phyloP scores from a whole-genome alignment of 192 early-diverging fungal species.

The Phlyctochytrium bullatum region DNA sequence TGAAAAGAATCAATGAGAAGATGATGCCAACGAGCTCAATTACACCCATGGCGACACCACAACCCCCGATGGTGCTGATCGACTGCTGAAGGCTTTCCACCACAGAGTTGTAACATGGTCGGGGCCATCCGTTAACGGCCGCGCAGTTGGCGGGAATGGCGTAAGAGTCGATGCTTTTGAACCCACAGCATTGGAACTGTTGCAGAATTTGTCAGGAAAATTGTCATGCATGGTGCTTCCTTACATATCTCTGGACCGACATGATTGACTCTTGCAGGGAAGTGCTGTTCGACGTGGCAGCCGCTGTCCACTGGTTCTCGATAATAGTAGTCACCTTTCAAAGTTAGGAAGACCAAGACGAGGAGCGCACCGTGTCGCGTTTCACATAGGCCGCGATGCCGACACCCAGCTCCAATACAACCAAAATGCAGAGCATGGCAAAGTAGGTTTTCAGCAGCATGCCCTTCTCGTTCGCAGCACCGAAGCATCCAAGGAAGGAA shows the following conservation, averaged over 20 bases:
- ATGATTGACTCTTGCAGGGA: constrained; percentile 11
- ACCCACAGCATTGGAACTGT: constrained; percentile 52
- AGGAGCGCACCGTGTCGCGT: constrained; percentile 28
- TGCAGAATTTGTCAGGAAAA: constrained; percentile 10
- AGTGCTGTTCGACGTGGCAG: constrained; percentile 13
- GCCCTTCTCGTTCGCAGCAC: constrained; percentile 64
- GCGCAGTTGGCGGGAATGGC: constrained; percentile 39
- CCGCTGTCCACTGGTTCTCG: constrained; percentile 72
- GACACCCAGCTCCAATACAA: constrained; percentile 49
- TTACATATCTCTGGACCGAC: constrained; percentile 10
- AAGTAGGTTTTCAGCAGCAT: constrained; percentile 63
- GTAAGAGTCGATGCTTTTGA: constrained; percentile 22
- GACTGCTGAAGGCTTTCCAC: constrained; percentile 27
- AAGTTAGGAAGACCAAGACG: constrained; percentile 18
- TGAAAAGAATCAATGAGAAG: constrained; percentile 47
- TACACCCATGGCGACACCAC: constrained; percentile 50
- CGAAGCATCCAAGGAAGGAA: constrained; percentile 57
- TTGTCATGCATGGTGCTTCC: not conserved
- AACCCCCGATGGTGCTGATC: constrained; percentile 47
- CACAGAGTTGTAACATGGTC: constrained; percentile 31
- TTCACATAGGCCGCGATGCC: constrained; percentile 55
- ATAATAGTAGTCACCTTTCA: constrained; percentile 58
- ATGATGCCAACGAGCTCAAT: constrained; percentile 52
- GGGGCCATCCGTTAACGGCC: not conserved
- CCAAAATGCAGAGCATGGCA: constrained; percentile 46